Base-by-base conservation (phyloP, 2,329 filamentous ascomycete genomes). In the Conoideocrella luteorostrata region DNA sequence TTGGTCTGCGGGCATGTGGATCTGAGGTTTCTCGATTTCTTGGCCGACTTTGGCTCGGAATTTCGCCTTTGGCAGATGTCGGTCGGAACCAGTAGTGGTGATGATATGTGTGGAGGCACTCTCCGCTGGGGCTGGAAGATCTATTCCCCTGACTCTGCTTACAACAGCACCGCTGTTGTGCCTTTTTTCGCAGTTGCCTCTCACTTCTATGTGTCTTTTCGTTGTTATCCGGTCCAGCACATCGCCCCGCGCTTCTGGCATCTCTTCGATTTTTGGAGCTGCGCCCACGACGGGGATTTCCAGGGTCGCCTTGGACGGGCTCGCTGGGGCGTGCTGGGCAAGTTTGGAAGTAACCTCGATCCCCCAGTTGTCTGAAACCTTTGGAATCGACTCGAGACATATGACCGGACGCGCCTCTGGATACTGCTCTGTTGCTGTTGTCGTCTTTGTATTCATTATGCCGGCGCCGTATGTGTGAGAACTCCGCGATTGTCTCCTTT, bases 41-140 rank as follows among this genome's bases (percentile, higher is more conserved):
- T 15, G 21, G 17, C 32, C 35, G 35, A 26, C 33, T 40, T 41
- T 18, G 26, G 35, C 35, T 38, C 6, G 35, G 30, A 20, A 13
- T 18, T 21, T 23, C 28, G 9, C 37, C 17, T 45, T 12, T 55
- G 44, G 37, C 50, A 43, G 7, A 53, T 43, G 47, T 56, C 29
- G 68, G 62, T 45, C 65, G 63, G 50, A 71, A 48, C 77, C 77
- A 80, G 65, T 80, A 80, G 63, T 80, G 77, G 58, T 80, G 77
- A 53, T 81, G 75, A 53, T 81, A 77, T 50, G 71, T 77, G 57
- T 80, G 77, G 46, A 78, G 51, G 52, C 76, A 78, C 50, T 74
- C 54, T 48, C 53, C 29, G 29, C 13, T 13, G 15, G 18, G 24
- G 12, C 5, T 24, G 30, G 29, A 17, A 13, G 4, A 10, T 21